Conservation (phyloP, 192 early-diverging fungal species). For the Blastocladiella britannica region DNA sequence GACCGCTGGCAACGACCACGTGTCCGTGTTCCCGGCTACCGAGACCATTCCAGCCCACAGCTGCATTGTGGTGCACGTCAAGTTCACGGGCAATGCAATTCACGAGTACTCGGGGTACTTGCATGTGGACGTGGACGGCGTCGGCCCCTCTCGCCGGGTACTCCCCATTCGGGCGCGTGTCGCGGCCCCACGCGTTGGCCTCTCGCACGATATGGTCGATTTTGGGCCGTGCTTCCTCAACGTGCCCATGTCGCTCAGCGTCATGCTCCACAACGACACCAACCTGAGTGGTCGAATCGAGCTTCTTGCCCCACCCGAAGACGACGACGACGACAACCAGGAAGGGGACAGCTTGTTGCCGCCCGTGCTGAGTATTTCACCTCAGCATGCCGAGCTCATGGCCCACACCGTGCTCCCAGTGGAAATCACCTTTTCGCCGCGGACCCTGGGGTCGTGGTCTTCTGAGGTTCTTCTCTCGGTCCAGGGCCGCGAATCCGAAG, state of each 20-base stretch:
- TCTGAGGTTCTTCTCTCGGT: not conserved
- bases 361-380: no score
- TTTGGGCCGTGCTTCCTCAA: not conserved
- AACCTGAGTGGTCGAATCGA: not conserved
- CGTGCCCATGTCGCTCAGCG: not conserved
- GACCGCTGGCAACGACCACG: no score
- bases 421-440: not conserved
- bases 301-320: no score
- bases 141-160: not conserved
- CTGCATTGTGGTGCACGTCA: not conserved
- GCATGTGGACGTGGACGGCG: not conserved
- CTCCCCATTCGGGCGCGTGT: not conserved
- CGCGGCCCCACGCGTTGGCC: not conserved
- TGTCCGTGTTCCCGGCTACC: not conserved
- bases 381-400: no score
- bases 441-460: not conserved
- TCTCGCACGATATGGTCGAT: not conserved
- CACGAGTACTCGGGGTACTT: not conserved
- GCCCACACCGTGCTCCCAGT: not conserved
- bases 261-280: not conserved
- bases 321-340: not conserved
- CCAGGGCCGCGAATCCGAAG: constrained; percentile 9
- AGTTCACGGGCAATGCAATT: not conserved
- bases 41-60: not conserved
- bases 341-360: no score